These are phyloP conservation scores for Fraxinus latifolia DNA, from an alignment of 305 asterid species.

Conservation along the genomic window DNA sequence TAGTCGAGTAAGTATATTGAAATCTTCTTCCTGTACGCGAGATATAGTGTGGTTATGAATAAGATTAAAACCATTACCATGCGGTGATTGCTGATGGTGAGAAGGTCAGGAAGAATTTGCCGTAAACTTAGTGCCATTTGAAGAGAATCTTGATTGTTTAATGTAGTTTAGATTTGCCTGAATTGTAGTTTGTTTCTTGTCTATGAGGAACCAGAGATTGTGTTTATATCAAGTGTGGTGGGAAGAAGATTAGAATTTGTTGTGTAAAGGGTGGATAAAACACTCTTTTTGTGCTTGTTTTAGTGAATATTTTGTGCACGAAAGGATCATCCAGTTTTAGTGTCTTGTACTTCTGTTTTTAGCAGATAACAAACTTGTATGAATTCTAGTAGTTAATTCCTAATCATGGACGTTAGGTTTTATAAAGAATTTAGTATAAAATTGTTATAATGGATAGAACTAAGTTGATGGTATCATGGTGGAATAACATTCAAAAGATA, in stretches of 20 bases:
- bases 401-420: background rate
- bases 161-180: background rate
- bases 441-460: no score
- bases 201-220: background rate
- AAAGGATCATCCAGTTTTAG: constrained; percentile 5
- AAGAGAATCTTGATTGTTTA: background rate
- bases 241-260: background rate
- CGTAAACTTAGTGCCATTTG: constrained; percentile 16
- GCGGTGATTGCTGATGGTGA: constrained; percentile 9
- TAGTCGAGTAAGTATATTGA: constrained; percentile 25
- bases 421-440: background rate
- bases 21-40: constrained; percentile 13
- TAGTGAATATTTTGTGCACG: constrained; percentile 23
- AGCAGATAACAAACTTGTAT: background rate
- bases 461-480: no score
- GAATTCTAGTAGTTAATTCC: background rate
- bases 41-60: constrained; percentile 15
- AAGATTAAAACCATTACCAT: constrained; percentile 19
- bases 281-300: constrained; percentile 32
- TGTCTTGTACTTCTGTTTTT: constrained; percentile 10
- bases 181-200: background rate
- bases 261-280: constrained; percentile 9
- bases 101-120: background rate
- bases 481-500: no score
- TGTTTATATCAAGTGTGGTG: background rate